Evolutionary conservation across 306 rosid species (phyloP), one percentile per base, ranked within the genome.

Genomic region (Lathyrus sativus): DNA sequence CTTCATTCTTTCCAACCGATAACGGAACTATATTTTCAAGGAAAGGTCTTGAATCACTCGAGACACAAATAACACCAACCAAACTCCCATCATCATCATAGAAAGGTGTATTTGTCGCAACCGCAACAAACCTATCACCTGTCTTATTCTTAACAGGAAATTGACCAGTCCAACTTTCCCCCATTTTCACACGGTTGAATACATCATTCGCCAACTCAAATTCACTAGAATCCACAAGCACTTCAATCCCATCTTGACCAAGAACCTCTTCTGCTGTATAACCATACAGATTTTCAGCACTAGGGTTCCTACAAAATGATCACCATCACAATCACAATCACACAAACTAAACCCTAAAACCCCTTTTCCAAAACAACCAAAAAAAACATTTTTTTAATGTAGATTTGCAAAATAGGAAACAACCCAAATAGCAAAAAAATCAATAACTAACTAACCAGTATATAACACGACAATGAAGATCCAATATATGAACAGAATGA

Each of bases 121-220:
- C 67, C 35, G 69, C 88, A 2, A 71, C 7, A 78, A 95, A 83
- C 59, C 74, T 85, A 6, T 91, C 92, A 77, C 99, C 97, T 53
- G 10, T 71, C 80, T 85, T 95, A 72, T 84, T 85, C 87, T 78
- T 95, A 13, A 83, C 85, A 51, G 92, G 96, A 56, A 95, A 88
- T 65, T 81, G 95, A 60, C 99, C 99, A 0, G 85, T 84, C 99
- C 99, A 95, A 67, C 86, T 84, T 78, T 91, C 92, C 38, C 97
- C 99, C 81, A 55, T 58, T 53, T 41, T 70, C 50, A 90, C 96
- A 11, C 82, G 85, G 45, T 71, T 71, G 39, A 88, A 13, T 41
- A 95, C 70, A 73, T 81, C 82, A 43, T 77, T 64, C 11, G 91
- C 97, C 14, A 80, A 48, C 7, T 14, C 71, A 58, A 67, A 80